Percentiles rank a stretch among this genome's conserved stretches.
Evolutionary conservation across 192 early-diverging fungal species (phyloP).

Genomic region (Entomortierella parvispora): DNA sequence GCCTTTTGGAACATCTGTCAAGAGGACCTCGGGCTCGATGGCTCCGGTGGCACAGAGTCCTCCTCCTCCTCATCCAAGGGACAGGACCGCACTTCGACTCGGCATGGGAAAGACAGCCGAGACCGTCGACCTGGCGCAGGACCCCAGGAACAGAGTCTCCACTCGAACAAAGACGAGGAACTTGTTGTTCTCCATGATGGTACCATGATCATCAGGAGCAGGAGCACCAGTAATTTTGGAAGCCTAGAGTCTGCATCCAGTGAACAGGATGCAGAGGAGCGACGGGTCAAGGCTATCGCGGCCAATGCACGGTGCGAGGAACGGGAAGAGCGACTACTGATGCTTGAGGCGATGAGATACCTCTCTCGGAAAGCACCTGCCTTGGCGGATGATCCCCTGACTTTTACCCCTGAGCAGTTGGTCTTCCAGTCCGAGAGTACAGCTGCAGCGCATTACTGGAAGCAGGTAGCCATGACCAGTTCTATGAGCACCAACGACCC

Average conservation of each 20-base stretch:
- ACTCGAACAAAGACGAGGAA: no score
- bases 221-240: neutral
- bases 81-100: neutral
- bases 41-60: neutral
- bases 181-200: no score
- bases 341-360: conserved; percentile 33
- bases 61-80: neutral
- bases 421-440: conserved; percentile 1
- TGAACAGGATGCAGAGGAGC: neutral
- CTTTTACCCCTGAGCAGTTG: neutral
- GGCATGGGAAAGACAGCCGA: no score
- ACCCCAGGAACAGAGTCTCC: no score
- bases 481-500: neutral
- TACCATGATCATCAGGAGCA: neutral
- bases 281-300: conserved; percentile 8
- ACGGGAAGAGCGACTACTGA: conserved; percentile 28
- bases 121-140: no score
- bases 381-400: neutral
- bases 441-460: conserved; percentile 28
- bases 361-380: conserved; percentile 9
- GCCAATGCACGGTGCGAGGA: conserved; percentile 32
- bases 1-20: conserved; percentile 36
- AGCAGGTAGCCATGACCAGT: conserved; percentile 23
- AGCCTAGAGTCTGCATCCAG: neutral
- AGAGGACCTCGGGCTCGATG: conserved; percentile 8